phyloP scores from a whole-genome alignment of 2,329 filamentous ascomycete genomes.

The Thermoascus crustaceus region DNA sequence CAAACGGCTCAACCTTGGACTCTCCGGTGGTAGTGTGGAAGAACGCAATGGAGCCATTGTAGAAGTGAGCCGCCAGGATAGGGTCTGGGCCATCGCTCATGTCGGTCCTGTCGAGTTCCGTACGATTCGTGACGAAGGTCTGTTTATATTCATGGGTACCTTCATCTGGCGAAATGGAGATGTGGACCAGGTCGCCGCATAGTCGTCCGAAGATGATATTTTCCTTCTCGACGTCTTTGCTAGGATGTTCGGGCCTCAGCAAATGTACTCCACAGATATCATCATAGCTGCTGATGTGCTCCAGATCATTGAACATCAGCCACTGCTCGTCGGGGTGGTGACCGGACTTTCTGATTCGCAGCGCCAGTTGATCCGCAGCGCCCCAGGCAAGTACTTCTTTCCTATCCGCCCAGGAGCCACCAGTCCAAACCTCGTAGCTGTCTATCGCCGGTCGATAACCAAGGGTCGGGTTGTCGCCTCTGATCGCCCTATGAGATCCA shows the following conservation, averaged over 20 bases:
- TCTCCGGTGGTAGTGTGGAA: constrained; percentile 33
- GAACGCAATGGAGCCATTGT: constrained; percentile 41
- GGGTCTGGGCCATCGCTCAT: constrained; percentile 33
- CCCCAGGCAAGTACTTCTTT: constrained; percentile 53
- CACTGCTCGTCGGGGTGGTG: constrained; percentile 31
- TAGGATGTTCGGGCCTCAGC: constrained; percentile 35
- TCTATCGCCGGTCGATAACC: constrained; percentile 53
- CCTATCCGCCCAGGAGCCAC: constrained; percentile 39
- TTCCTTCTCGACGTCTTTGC: constrained; percentile 29
- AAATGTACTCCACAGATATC: constrained; percentile 53
- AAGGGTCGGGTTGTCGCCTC: constrained; percentile 43
- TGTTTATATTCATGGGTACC: constrained; percentile 24
- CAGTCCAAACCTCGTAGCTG: constrained; percentile 47
- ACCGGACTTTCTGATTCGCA: constrained; percentile 42
- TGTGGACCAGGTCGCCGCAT: constrained; percentile 43
- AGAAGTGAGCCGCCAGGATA: constrained; percentile 45
- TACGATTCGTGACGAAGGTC: constrained; percentile 38
- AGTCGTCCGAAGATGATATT: constrained; percentile 49
- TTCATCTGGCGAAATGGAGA: constrained; percentile 26
- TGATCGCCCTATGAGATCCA: constrained; percentile 24
- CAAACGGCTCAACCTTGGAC: constrained; percentile 30
- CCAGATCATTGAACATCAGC: constrained; percentile 45
- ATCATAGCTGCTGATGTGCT: constrained; percentile 46
- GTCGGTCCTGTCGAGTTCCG: constrained; percentile 41
- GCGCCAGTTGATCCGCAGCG: constrained; percentile 49